Base-by-base conservation (phyloP, 2,329 filamentous ascomycete species). In the Cryphonectria japonica region DNA sequence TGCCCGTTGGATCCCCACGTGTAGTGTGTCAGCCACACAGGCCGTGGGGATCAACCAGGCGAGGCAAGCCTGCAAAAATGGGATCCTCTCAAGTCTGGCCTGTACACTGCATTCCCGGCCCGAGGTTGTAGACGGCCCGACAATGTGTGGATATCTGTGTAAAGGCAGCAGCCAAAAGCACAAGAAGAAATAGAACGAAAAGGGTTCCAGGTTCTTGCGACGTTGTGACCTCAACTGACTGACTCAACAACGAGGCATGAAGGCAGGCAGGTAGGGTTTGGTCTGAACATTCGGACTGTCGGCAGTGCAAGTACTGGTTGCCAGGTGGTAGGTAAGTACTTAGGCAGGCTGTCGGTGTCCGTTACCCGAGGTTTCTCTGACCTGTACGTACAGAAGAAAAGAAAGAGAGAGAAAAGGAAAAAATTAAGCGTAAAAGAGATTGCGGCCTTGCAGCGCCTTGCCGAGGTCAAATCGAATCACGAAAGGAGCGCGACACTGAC, bases 401-500 rank as follows among this genome's bases (percentile, higher is more conserved):
- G 9, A 39, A 9, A 39, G 9, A 8, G 8, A 8, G 37, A 8
- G 37, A 39, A 39, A 6, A 34, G 6, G 34, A 34, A 34, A 34
- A 34, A 34, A 34, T 4, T 3, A 4, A 34, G 34, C 34, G 26
- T 34, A 34, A 34, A 34, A 34, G 34, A 6, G 34, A 6, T 34
- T 34, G 34, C 26, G 26, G 26, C 3, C 9, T 39, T 11, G 9
- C 37, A 2, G 37, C 26, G 26, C 54, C 19, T 22, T 41, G 64
- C 64, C 64, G 50, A 66, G 37, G 34, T 62, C 54, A 19, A 16
- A 43, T 26, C 2, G 16, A n/a, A 54, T 69, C 70, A 62, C 70
- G 67, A 67, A 66, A 50, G 34, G 59, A 29, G 67, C 70, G 67
- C 70, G 70, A 72, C 60, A 59, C 64, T 59, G 52, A 63, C 67